phyloP scores from a whole-genome alignment of 1,284 basidiomycete genomes.

The Apiotrichum brassicae region DNA sequence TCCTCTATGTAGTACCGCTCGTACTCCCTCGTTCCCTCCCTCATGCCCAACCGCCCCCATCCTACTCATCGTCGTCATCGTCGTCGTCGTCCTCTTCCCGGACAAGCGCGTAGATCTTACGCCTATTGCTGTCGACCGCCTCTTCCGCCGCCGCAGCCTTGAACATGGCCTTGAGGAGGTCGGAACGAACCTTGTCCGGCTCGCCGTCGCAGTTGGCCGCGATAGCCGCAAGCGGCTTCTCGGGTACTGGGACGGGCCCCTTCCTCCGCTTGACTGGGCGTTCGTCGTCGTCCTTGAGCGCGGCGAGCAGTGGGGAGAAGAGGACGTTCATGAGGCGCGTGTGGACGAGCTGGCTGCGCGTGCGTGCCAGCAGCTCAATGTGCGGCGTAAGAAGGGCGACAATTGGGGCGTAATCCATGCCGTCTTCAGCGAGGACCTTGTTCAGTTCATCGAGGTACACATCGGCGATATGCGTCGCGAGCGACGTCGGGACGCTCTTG shows the following conservation, averaged over 20 bases:
- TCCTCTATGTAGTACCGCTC: too few relatives aligned
- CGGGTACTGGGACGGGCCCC: not conserved
- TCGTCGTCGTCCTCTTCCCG: conserved; percentile 51
- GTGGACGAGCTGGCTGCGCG: conserved; percentile 36
- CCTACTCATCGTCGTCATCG: conserved; percentile 26
- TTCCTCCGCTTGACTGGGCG: conserved; percentile 25
- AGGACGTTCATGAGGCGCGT: conserved; percentile 35
- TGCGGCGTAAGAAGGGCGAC: conserved; percentile 37
- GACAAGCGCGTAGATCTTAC: conserved; percentile 76
- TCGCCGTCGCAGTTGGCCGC: not conserved
- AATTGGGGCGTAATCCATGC: conserved; percentile 31
- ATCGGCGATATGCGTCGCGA: conserved; percentile 81
- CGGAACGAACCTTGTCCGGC: conserved; percentile 51
- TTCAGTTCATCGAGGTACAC: conserved; percentile 88
- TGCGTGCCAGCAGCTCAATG: conserved; percentile 38
- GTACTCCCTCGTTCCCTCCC: too few relatives aligned
- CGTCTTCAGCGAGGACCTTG: conserved; percentile 53
- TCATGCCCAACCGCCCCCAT: not conserved
- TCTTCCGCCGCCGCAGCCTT: conserved; percentile 66
- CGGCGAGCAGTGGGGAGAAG: conserved; percentile 28
- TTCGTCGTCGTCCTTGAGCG: conserved; percentile 19
- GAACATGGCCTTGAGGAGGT: conserved; percentile 62
- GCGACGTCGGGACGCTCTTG: conserved; percentile 65
- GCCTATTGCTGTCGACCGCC: conserved; percentile 61
- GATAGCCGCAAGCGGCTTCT: not conserved